Evolutionary conservation across 129 eudicot genomes (phyloP).

Genomic region (Artemisia argyi): DNA sequence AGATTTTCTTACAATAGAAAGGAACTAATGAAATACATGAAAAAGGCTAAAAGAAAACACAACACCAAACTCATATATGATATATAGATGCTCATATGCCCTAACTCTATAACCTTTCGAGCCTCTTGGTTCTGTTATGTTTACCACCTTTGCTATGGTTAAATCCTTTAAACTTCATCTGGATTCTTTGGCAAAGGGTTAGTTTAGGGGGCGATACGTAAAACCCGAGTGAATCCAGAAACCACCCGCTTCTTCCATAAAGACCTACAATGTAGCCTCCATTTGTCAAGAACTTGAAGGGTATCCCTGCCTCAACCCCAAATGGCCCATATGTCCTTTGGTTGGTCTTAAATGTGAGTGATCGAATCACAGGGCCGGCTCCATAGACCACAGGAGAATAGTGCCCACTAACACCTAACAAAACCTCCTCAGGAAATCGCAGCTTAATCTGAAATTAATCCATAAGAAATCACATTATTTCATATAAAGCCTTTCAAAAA

Average conservation of each 20-base stretch:
- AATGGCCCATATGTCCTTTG: slow-evolving; percentile 57
- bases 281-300: slow-evolving; percentile 46
- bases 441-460: slow-evolving; percentile 42
- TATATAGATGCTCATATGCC: not conserved
- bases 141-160: not conserved
- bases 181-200: slow-evolving; percentile 22
- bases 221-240: slow-evolving; percentile 51
- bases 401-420: slow-evolving; percentile 37
- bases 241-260: slow-evolving; percentile 70
- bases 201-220: slow-evolving; percentile 17
- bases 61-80: not conserved
- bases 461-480: not conserved
- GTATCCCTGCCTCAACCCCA: slow-evolving; percentile 71
- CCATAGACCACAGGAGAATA: slow-evolving; percentile 58
- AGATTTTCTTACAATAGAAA: not conserved
- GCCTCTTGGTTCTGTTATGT: not conserved
- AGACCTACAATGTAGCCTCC: slow-evolving; percentile 55
- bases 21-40: not conserved
- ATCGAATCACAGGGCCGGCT: slow-evolving; percentile 54
- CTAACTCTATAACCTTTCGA: not conserved
- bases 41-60: slow-evolving; percentile 7
- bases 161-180: not conserved
- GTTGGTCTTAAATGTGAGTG: slow-evolving; percentile 58
- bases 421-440: not conserved
- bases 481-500: too few relatives aligned